Evolutionary conservation across 2,329 filamentous ascomycete genomes (phyloP), one percentile per base, ranked within the genome.

Genomic region (Dactylonectria estremocensis): DNA sequence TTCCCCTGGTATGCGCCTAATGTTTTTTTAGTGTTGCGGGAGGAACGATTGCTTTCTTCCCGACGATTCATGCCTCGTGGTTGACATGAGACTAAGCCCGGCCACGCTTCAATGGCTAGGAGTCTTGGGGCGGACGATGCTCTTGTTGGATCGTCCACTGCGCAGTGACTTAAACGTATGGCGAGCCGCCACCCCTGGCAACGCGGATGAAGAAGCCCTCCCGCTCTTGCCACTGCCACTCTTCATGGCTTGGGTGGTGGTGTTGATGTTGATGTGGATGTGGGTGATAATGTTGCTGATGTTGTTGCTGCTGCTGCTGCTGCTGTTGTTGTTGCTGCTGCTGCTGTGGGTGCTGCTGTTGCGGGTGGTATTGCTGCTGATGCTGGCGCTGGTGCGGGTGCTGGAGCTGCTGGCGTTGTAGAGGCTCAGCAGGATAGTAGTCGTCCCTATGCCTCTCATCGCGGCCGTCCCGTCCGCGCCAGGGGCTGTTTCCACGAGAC

Each of bases 171-270:
- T 77, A 76, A 76, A 79, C 77, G 76, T 80, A 79, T 75, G 77
- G 69, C 55, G 72, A 72, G 71, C 74, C 71, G 35, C 69, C 71
- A 46, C 74, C 67, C 65, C 74, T 70, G 13, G 69, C 64, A 55
- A 68, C 70, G 43, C 68, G 72, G 54, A 78, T 71, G 28, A 73
- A 74, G 61, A 80, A 78, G 22, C 79, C 78, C 61, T 82, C 80
- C 45, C 73, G 76, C 64, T 76, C 76, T 59, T 79, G 75, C 77
- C 80, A 80, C 53, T 80, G 76, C 80, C 80, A 80, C 7, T 72
- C 75, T 11, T 75, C 74, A 33, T 71, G 70, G 49, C 58, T 59
- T 58, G 70, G 50, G 52, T 66, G 66, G 8, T 43, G 40, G 16
- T n/a, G 40, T 8, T 43, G 40, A n/a, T 43, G 40, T n/a, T 43